phyloP scores from a whole-genome alignment of 768 basidiomycete genomes.

The Auriscalpium orientale region DNA sequence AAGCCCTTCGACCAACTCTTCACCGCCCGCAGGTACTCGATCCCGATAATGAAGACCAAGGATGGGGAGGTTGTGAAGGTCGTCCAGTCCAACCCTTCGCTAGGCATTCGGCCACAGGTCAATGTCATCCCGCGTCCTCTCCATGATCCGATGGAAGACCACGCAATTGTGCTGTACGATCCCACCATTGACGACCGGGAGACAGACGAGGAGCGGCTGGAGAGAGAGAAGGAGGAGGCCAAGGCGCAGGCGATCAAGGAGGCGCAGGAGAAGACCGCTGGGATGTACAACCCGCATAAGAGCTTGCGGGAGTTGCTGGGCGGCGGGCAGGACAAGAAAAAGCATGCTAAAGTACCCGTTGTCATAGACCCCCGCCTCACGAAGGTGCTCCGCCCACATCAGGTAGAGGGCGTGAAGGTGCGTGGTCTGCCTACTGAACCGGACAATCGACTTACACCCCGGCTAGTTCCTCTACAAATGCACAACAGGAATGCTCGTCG shows the following conservation, averaged over 20 bases:
- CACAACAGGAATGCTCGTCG: constrained; percentile 87
- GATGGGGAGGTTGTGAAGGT: constrained; percentile 55
- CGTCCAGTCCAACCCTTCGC: constrained; percentile 56
- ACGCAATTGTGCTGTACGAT: constrained; percentile 95
- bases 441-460: constrained; percentile 1
- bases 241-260: constrained; percentile 57
- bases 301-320: constrained; percentile 75
- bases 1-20: constrained; percentile 61
- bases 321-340: constrained; percentile 60
- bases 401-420: constrained; percentile 96
- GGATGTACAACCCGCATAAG: constrained; percentile 87
- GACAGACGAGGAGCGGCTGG: constrained; percentile 77
- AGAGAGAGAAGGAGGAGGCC: constrained; percentile 65
- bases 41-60: constrained; percentile 73
- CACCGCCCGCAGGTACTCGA: constrained; percentile 56
- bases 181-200: constrained; percentile 92
- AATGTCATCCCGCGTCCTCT: constrained; percentile 83
- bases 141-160: constrained; percentile 97
- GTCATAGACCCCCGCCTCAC: constrained; percentile 88
- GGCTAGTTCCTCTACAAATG: constrained; percentile 92
- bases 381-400: constrained; percentile 92
- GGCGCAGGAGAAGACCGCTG: constrained; percentile 60
- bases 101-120: constrained; percentile 78
- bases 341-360: constrained; percentile 79
- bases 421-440: constrained; percentile 14